Base-by-base conservation (phyloP, 345 rosid genomes). In the Citrus reticulata region DNA sequence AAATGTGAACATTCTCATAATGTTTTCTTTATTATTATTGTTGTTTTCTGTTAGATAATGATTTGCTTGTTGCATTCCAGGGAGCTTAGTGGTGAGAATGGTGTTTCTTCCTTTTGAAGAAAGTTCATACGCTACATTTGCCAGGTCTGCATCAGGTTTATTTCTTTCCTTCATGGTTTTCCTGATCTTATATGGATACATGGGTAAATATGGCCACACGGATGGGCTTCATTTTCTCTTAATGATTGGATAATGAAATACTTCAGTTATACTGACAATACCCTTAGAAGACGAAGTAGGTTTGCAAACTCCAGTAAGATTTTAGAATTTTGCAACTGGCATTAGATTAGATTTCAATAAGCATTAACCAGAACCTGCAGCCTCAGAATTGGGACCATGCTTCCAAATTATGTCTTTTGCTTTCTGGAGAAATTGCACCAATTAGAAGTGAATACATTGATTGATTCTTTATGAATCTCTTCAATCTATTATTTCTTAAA, bases 61-160 rank as follows among this genome's bases (percentile, higher is more conserved):
- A 62, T 76, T 73, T 68, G 9, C 65, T 73, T 73, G 39, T 72
- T 51, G 42, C 32, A 60, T 61, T 72, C 66, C 90, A 96, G 99
- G 98, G 82, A 93, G 99, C 89, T 85, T 93, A 79, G 99, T 96
- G 73, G 99, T 94, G 80, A 90, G 98, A 79, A 55, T 96, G 91
- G 93, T 96, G 81, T 91, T 94, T 88, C 93, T 94, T 83, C 99
- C 98, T 22, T 93, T 94, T 55, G 98, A 97, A 88, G 99, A 97
- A 87, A 97, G 98, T 86, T 88, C 99, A 66, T 92, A 89, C 84
- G 84, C 93, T 78, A 92, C 92, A 79, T 97, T 93, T 90, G 98
- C 99, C 90, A 93, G 97, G 97, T 93, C 91, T 73, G 95, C 97
- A 74, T 88, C 99, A 94, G 98, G 99, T 94, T 90, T 82, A 88